Evolutionary conservation across 257 asterid species (phyloP).

Genomic region (Nemophila menziesii): DNA sequence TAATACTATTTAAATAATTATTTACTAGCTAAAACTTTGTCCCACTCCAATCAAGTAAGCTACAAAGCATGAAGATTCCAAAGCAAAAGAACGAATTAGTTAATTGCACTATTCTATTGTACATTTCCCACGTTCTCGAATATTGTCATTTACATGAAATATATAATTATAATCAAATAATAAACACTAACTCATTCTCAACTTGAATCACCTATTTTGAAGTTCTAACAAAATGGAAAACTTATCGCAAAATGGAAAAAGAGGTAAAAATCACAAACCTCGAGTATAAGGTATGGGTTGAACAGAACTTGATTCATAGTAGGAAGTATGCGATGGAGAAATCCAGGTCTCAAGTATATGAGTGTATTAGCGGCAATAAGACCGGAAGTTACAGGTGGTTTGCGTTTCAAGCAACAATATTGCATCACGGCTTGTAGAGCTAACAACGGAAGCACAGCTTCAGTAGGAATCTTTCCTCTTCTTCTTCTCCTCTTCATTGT

Average conservation of each 20-base stretch:
- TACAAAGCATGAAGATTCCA: neutral
- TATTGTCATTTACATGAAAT: too few species aligned
- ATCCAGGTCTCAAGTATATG: constrained; percentile 52
- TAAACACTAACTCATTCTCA: too few species aligned
- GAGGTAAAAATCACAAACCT: constrained; percentile 27
- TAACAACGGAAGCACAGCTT: constrained; percentile 60
- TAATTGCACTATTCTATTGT: too few species aligned
- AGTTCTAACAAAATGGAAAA: too few species aligned
- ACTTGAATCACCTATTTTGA: too few species aligned
- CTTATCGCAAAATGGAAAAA: neutral
- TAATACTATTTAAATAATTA: too few species aligned
- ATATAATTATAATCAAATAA: too few species aligned
- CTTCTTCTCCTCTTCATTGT: constrained; percentile 47
- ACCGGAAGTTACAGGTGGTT: constrained; percentile 83
- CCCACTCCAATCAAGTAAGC: neutral
- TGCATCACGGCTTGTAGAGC: constrained; percentile 57
- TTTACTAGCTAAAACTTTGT: too few species aligned
- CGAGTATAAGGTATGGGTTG: constrained; percentile 75
- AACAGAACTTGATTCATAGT: constrained; percentile 59
- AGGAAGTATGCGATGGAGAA: constrained; percentile 44
- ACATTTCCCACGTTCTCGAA: too few species aligned
- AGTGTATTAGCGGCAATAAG: constrained; percentile 69
- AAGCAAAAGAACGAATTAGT: too few species aligned
- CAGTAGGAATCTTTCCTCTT: constrained; percentile 19
- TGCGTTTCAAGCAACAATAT: constrained; percentile 52